Evolutionary conservation across 2,329 filamentous ascomycete genomes (phyloP), one percentile per base, ranked within the genome.

Genomic region (Sporothrix inflata): DNA sequence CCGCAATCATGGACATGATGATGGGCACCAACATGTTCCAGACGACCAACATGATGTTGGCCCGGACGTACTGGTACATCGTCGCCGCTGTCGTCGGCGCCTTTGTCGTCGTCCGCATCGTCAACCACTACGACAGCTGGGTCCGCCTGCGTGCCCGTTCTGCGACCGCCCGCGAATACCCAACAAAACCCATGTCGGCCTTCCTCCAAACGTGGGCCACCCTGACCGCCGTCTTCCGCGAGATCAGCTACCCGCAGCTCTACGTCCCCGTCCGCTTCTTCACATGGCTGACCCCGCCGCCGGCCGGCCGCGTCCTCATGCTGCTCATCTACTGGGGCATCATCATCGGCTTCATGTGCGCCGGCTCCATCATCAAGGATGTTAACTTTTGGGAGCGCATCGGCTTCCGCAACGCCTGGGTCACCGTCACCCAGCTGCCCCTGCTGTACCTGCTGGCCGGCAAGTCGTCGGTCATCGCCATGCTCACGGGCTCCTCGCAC

Each of bases 331-430:
- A 91, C 79, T 90, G 88, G 87, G 83, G 85, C 51, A 81, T 90
- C 73, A 81, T 90, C 66, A 81, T 87, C 71, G 88, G 86, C 78
- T 86, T 90, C 82, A 87, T 89, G 84, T 81, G 82, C 2, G 81
- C 82, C 74, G 80, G 81, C 27, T 85, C 84, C 66, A 79, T 88
- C 60, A 75, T 84, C 60, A 76, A 85, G 34, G 88, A 90, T 74
- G 83, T 82, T 55, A 86, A 86, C 75, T 90, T 85, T 78, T 89
- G 84, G 82, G 90, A 92, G 78, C 88, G 89, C 73, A 87, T 91
- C 72, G 90, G 87, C 6, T 92, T 88, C 78, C 88, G 90, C 71
- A 90, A 90, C 75, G 90, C 89, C 21, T 92, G 90, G 90, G 84
- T 91, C 34, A 86, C 88, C 11, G 81, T 90, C 61, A 88, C 85